Evolutionary conservation across 2,329 filamentous ascomycete genomes (phyloP), one percentile per base, ranked within the genome.

Genomic region (Talaromyces rugulosus): DNA sequence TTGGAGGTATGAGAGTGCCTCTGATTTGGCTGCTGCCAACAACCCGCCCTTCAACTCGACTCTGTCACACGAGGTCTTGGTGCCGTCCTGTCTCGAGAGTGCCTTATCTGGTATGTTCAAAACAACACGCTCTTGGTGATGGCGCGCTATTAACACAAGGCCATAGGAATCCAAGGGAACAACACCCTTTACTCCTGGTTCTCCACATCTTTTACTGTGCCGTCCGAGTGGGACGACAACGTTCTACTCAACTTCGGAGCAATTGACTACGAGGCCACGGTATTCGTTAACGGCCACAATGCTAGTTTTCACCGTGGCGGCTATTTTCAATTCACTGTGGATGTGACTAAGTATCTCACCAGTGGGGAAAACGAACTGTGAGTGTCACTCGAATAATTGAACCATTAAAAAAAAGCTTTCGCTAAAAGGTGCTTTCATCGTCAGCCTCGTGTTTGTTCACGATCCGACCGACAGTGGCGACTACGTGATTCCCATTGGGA

Each of bases 401-500:
- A 16, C 18, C 5, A 9, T 11, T 23, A 3, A 8, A 47, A 47
- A 11, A 4, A 47, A 18, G 23, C 23, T 23, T 47, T 47, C 4
- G n/a, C 18, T 47, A 8, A 47, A 23, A 2, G 8, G 18, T 9
- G 5, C 4, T 16, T 36, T 47, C 42, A 9, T 23, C 9, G 5
- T 47, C 55, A 87, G 85, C 5, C 77, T 86, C 27, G 85, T 90
- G 2, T 87, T 86, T 66, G 87, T 89, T 0, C 83, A 84, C 59
- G 88, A 91, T 63, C 88, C 88, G 0, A 90, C 88, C 0, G 88
- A 90, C 67, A 69, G 72, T 33, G 78, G 78, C 2, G 73, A 74
- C 5, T 77, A 80, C 62, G 80, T 87, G 12, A 87, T 88, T 50
- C 87, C 88, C 0, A 81, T 89, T 51, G 88, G 88, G 64, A 89